Evolutionary conservation across 352 stramenopile species (phyloP).

Genomic region (Globisporangium abappressorium): DNA sequence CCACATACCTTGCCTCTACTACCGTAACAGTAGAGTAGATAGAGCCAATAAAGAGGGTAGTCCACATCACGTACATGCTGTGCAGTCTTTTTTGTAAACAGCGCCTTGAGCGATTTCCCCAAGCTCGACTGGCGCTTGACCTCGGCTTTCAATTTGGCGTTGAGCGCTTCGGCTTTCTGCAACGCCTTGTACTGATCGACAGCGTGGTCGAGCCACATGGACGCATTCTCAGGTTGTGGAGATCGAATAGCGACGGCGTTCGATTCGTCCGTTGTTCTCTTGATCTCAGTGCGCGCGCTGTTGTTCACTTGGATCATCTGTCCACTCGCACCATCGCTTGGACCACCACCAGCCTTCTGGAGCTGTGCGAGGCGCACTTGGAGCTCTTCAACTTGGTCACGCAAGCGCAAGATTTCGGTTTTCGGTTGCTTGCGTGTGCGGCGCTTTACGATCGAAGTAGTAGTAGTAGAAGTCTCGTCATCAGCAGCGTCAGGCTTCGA

Average conservation of each 20-base stretch:
- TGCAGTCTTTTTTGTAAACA: conserved; percentile 15
- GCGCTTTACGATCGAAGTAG: not conserved
- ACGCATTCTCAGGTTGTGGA: not conserved
- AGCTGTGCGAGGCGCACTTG: conserved; percentile 13
- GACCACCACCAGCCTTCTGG: conserved; percentile 8
- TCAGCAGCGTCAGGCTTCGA: not conserved
- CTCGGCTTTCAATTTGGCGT: conserved; percentile 10
- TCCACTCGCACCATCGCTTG: not conserved
- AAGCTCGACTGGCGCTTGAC: conserved; percentile 11
- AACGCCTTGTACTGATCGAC: conserved; percentile 15
- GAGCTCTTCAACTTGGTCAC: conserved; percentile 15
- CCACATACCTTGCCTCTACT: not conserved
- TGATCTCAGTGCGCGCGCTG: not conserved
- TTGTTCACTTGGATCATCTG: not conserved
- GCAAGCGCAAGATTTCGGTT: conserved; percentile 12
- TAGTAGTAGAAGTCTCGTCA: not conserved
- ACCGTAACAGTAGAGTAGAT: not conserved
- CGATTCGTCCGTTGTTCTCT: not conserved
- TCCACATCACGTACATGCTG: conserved; percentile 8
- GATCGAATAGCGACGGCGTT: not conserved
- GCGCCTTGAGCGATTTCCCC: conserved; percentile 8
- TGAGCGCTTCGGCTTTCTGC: conserved; percentile 12
- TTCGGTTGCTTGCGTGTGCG: conserved; percentile 13
- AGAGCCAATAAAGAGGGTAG: not conserved
- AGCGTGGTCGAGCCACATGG: conserved; percentile 14